These are phyloP conservation scores for Actinidia polygama DNA, from an alignment of 179 eudicot genomes.

Conservation along the genomic window DNA sequence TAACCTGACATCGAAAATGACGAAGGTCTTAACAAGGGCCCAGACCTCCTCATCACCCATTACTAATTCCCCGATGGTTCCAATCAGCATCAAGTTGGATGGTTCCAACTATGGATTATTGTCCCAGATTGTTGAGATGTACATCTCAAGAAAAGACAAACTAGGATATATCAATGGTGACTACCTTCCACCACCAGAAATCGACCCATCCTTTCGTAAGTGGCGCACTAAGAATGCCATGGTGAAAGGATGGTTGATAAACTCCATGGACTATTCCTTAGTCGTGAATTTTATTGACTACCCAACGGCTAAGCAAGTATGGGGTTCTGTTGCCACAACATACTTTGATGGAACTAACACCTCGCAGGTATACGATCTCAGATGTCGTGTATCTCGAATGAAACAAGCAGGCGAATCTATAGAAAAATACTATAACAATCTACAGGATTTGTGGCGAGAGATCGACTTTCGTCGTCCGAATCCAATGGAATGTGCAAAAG, in stretches of 20 bases:
- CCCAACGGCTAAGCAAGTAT: not conserved
- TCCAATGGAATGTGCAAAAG: not conserved
- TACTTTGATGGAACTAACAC: not conserved
- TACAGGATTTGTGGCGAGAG: not conserved
- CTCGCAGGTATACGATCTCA: not conserved
- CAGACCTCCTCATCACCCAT: not conserved
- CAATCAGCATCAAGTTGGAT: not conserved
- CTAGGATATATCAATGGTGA: no score
- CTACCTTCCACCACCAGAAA: no score
- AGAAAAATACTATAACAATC: not conserved
- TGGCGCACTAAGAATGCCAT: no score
- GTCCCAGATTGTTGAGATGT: not conserved
- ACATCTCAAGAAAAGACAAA: no score
- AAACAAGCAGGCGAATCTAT: not conserved
- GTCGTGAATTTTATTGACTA: not conserved
- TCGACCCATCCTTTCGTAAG: no score
- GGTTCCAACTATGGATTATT: not conserved
- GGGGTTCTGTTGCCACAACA: not conserved
- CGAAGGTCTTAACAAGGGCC: not conserved
- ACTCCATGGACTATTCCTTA: not conserved
- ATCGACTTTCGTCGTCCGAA: no score
- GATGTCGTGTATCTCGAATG: not conserved
- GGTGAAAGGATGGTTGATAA: no score
- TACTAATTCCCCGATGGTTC: constrained; percentile 7
- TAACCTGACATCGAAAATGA: no score